Evolutionary conservation across 2,329 filamentous ascomycete species (phyloP).

Genomic region (Epichloe scottii): DNA sequence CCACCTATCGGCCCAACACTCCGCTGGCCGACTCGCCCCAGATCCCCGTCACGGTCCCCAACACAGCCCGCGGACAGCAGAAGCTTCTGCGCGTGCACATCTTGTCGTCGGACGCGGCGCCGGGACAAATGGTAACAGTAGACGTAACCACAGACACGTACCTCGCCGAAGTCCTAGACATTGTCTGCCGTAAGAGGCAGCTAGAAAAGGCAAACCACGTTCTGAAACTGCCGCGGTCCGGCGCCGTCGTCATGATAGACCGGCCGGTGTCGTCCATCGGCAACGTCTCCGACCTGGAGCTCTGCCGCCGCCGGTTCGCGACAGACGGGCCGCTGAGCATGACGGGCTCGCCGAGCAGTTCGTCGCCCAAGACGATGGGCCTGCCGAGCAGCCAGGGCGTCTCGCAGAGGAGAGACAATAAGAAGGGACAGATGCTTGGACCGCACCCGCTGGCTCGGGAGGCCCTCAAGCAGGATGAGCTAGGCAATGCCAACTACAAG

Average conservation of each 20-base stretch:
- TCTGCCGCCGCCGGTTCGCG: conserved; percentile 62
- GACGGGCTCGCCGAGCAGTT: conserved; percentile 54
- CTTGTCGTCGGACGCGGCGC: conserved; percentile 52
- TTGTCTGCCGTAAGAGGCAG: conserved; percentile 63
- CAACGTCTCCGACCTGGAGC: conserved; percentile 60
- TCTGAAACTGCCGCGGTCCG: conserved; percentile 62
- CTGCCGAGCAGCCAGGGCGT: conserved; percentile 30
- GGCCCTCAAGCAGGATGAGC: conserved; percentile 45
- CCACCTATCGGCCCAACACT: conserved; percentile 41
- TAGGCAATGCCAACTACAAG: conserved; percentile 50
- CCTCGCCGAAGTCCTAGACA: conserved; percentile 68
- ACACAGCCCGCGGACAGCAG: conserved; percentile 46
- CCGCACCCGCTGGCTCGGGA: conserved; percentile 57
- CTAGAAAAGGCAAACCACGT: conserved; percentile 71
- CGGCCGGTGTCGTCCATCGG: conserved; percentile 69
- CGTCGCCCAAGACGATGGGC: conserved; percentile 53
- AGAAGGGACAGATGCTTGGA: conserved; percentile 38
- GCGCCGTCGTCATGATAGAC: conserved; percentile 63
- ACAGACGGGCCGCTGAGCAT: conserved; percentile 60
- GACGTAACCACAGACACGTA: conserved; percentile 75
- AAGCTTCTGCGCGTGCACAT: conserved; percentile 64
- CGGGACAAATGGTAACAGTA: conserved; percentile 61
- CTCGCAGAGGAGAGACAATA: conserved; percentile 36
- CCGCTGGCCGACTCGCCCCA: conserved; percentile 45
- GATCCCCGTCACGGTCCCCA: conserved; percentile 28